Base-by-base conservation (phyloP, 768 basidiomycete species). In the Lactarius tabidus region DNA sequence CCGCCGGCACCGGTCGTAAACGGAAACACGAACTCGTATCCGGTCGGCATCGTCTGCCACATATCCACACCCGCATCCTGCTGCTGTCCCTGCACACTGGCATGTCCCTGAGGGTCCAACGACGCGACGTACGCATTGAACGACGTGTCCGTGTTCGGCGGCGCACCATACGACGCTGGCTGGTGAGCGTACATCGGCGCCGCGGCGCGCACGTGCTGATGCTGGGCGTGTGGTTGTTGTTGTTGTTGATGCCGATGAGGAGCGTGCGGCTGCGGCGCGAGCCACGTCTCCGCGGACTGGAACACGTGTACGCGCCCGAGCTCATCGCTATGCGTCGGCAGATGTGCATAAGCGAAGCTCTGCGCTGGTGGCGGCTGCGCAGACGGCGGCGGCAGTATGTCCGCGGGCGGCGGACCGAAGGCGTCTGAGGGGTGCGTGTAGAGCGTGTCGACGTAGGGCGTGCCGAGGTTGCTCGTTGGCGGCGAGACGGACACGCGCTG, bases 1-100 rank as follows among this genome's bases (percentile, higher is more conserved):
- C 45, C 28, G 43, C 59, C 54, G 17, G 54, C 43, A 54, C 64
- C 38, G 14, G 43, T 17, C 9, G 31, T 3, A 26, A 66, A 66
- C 33, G 60, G 60, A 58, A 58, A 58, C 28, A 67, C 68, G 59
- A 38, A 69, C 68, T 68, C 67, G 60, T 68, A 69, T 23, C 68
- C 60, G 31, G 66, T 57, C 14, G 68, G 68, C 39, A 67, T 57
- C 45, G 59, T 62, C 23, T 67, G 65, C 67, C 67, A 68, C 31
- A 68, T 59, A 36, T 67, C 57, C 31, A 66, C 38, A 14, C 29
- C 55, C 20, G 43, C 55, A 28, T 57, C 63, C 20, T 57, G 64
- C 15, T 35, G 59, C 15, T 33, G 58, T 17, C 53, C 48, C 8
- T 36, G 20, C n/a, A 23, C 52, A 7, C n/a, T n/a, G n/a, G n/a